phyloP scores from a whole-genome alignment of 179 eudicot species.

The Pouteria campechiana region DNA sequence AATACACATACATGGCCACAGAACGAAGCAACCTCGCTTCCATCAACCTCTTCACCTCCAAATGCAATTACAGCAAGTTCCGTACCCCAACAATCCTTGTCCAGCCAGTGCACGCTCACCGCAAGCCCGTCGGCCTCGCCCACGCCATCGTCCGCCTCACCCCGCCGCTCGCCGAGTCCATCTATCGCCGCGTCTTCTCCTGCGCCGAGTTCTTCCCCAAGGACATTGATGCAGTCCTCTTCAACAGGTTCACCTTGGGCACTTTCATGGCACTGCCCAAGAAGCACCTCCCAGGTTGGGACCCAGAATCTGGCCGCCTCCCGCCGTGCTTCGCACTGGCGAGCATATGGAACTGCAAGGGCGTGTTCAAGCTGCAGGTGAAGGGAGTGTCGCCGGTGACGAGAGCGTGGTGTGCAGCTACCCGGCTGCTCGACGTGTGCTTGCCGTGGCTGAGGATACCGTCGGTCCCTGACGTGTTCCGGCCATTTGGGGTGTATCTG shows the following conservation, averaged over 20 bases:
- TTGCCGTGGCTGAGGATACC: slow-evolving; percentile 80
- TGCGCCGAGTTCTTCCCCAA: slow-evolving; percentile 52
- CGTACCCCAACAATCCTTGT: slow-evolving; percentile 52
- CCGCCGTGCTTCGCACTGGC: slow-evolving; percentile 63
- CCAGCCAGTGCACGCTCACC: slow-evolving; percentile 77
- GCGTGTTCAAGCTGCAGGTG: slow-evolving; percentile 57
- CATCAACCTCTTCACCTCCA: slow-evolving; percentile 57
- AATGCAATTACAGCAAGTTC: slow-evolving; percentile 42
- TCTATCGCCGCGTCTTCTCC: slow-evolving; percentile 32
- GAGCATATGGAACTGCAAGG: slow-evolving; percentile 83
- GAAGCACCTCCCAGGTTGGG: slow-evolving; percentile 30
- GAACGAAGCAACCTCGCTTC: slow-evolving; percentile 64
- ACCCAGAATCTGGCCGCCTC: slow-evolving; percentile 20
- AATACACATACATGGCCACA: slow-evolving; percentile 79
- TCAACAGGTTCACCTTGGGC: slow-evolving; percentile 51
- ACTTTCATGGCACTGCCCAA: slow-evolving; percentile 69
- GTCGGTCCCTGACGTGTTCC: slow-evolving; percentile 59
- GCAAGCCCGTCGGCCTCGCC: slow-evolving; percentile 33
- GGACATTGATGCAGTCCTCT: slow-evolving; percentile 44
- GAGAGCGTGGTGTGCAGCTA: slow-evolving; percentile 43
- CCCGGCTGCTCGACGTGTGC: slow-evolving; percentile 50
- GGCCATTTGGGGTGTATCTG: slow-evolving; percentile 62
- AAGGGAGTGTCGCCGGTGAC: slow-evolving; percentile 56
- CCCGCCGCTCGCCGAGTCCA: slow-evolving; percentile 22
- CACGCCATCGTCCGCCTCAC: slow-evolving; percentile 29